Percentiles rank a stretch among this genome's conserved stretches.
These are phyloP conservation scores for Eimeria zaria DNA, from an alignment of 169 alveolate genomes.

Conservation along the genomic window DNA sequence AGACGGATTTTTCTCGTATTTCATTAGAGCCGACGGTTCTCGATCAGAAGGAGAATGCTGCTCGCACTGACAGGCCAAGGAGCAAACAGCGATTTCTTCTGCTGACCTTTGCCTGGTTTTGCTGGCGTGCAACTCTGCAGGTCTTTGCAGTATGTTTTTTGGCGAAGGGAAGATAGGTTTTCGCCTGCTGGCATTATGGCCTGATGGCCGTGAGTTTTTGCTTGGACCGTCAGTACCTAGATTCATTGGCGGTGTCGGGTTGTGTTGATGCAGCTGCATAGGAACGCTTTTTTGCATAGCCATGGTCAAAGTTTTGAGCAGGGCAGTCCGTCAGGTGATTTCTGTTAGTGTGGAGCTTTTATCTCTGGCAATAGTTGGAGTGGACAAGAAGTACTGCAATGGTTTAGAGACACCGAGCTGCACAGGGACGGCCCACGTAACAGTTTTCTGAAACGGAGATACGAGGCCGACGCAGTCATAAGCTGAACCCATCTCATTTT, in stretches of 20 bases:
- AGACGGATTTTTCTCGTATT: background rate
- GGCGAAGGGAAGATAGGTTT: background rate
- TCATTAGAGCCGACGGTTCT: background rate
- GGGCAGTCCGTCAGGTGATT: background rate
- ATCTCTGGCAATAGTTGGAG: background rate
- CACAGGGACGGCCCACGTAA: background rate
- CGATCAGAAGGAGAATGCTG: background rate
- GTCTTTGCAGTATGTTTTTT: background rate
- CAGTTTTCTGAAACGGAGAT: background rate
- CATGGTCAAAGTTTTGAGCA: background rate
- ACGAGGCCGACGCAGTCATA: background rate
- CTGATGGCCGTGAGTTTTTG: background rate
- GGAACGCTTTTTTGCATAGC: background rate
- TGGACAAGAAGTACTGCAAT: background rate
- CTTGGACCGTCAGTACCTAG: background rate
- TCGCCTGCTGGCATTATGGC: too few species aligned
- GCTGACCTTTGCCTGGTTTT: background rate
- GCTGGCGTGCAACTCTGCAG: background rate
- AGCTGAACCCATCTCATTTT: background rate
- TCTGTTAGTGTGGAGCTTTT: background rate
- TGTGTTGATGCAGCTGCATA: background rate
- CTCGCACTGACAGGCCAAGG: background rate
- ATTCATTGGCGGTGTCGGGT: background rate
- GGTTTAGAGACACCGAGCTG: background rate
- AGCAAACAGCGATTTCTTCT: background rate